Base-by-base conservation (phyloP, 2,329 filamentous ascomycete genomes). In the Fusarium drepaniforme region DNA sequence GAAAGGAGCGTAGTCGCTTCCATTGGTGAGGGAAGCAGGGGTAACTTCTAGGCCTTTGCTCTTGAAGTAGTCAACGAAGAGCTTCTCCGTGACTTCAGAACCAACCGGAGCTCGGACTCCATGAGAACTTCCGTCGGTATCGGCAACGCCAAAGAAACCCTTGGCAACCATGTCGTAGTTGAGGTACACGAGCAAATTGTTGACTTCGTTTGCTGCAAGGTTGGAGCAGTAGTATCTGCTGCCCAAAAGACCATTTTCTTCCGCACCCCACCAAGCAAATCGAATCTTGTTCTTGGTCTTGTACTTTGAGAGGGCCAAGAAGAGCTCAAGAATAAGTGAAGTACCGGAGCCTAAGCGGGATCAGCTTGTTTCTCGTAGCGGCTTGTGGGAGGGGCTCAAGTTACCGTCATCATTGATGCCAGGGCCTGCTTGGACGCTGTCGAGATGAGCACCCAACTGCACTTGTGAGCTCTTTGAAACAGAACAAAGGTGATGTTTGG, bases 11-110 rank as follows among this genome's bases (percentile, higher is more conserved):
- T 77, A 77, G 6, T 77, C 75, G 58, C 75, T 77, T 12, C 75
- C 86, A 11, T 88, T 89, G 66, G 70, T 76, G n/a, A 79, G 68
- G 11, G 62, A 63, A 4, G 74, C 67, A 4, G 73, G 76, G 0
- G 68, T 73, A 5, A 80, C 78, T 30, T 81, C 21, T 7, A 46
- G 42, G 42, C 42, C 84, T 67, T 82, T 67, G 8, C 79, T 67
- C 2, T 68, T 74, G 15, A 83, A 75, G 30, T 80, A 82, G 5
- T 82, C 77, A 1, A 75, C 23, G 5, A 67, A 77, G 58, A 77
- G 67, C 62, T 74, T 75, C 61, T 77, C 76, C 0, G 79, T 78
- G 8, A 80, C 78, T 11, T 80, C 77, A 1, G 78, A 80, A 1
- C 78, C 78, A 11, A 66, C 58, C 3, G 81, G 78, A 0, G 80